phyloP scores from a whole-genome alignment of 257 asterid genomes.

The Phtheirospermum japonicum region DNA sequence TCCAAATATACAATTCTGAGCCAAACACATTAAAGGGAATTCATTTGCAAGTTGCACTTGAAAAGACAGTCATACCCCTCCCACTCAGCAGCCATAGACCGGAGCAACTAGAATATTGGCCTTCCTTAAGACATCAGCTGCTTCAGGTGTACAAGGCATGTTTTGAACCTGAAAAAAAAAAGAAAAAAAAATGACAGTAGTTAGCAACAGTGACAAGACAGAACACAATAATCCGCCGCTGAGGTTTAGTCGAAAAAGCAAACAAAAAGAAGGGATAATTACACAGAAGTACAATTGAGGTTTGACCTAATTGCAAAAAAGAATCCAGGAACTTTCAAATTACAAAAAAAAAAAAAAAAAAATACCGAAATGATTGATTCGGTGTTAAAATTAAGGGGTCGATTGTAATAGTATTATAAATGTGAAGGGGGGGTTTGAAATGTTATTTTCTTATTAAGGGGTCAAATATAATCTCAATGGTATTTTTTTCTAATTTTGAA shows the following conservation, averaged over 20 bases:
- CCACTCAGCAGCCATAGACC: conserved; percentile 91
- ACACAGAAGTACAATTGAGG: too few relatives aligned
- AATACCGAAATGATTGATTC: too few relatives aligned
- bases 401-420: too few relatives aligned
- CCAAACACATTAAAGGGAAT: background rate
- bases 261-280: background rate
- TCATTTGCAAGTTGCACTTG: background rate
- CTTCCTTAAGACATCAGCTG: conserved; percentile 83
- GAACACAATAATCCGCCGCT: background rate
- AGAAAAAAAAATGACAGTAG: conserved; percentile 18
- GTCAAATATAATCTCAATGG: too few relatives aligned
- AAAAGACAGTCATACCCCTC: conserved; percentile 63
- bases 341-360: too few relatives aligned
- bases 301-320: too few relatives aligned
- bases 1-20: background rate
- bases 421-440: too few relatives aligned
- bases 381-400: too few relatives aligned
- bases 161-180: too few relatives aligned
- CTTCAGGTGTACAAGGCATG: conserved; percentile 92
- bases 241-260: background rate
- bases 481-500: too few relatives aligned
- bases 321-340: too few relatives aligned
- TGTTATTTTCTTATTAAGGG: too few relatives aligned
- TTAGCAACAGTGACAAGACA: conserved; percentile 24
- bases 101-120: conserved; percentile 88